Evolutionary conservation across 805 yeast species (phyloP).

Genomic region (Metschnikowia arizonensis): DNA sequence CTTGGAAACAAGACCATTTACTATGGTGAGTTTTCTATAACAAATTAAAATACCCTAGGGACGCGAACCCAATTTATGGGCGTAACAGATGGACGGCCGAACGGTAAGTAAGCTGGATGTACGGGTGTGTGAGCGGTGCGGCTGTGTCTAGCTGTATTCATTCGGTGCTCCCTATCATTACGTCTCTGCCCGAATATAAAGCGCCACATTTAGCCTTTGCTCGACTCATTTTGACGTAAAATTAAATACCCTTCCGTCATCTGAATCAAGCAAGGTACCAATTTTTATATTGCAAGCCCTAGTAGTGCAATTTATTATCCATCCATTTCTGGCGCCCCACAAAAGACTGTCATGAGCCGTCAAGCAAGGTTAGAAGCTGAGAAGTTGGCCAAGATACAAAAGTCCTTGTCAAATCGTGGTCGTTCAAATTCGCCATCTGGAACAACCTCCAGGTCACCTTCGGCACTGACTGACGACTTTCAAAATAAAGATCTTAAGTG

Average conservation of each 20-base stretch:
- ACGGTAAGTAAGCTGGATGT: neutral
- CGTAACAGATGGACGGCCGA: neutral
- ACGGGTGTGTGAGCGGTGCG: slow-evolving; percentile 1
- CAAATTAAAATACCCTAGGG: neutral
- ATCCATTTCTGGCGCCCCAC: slow-evolving; percentile 1
- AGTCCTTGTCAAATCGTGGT: slow-evolving; percentile 35
- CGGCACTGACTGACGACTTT: slow-evolving; percentile 33
- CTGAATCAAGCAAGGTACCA: neutral
- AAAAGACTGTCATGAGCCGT: slow-evolving; percentile 28
- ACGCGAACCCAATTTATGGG: neutral
- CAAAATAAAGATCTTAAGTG: slow-evolving; percentile 47
- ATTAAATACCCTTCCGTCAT: neutral
- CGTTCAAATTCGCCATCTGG: slow-evolving; percentile 36
- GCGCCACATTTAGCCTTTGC: neutral
- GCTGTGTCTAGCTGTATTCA: slow-evolving; percentile 2
- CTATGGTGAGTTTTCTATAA: too few relatives aligned
- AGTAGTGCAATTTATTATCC: neutral
- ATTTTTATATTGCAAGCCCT: neutral
- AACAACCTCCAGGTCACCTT: slow-evolving; percentile 31
- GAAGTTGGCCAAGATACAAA: slow-evolving; percentile 37
- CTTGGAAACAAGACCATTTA: too few relatives aligned
- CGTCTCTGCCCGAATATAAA: neutral
- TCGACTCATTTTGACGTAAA: neutral
- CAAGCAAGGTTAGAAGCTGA: slow-evolving; percentile 40
- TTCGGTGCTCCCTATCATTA: neutral